Conservation (phyloP, 192 early-diverging fungal genomes). For the Rhizoclosmatium globosum region DNA sequence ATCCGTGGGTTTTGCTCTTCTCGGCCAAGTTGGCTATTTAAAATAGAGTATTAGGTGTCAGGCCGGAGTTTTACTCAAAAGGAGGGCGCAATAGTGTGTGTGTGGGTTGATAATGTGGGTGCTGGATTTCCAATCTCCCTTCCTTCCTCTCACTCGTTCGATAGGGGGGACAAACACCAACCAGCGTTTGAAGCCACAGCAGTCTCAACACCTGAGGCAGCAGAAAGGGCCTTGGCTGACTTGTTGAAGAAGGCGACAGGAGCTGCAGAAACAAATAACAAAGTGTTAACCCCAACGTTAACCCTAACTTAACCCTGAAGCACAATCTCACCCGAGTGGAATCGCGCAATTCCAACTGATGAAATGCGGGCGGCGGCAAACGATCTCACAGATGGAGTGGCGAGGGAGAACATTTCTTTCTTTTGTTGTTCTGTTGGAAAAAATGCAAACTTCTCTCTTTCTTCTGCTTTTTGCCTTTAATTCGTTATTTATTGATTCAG, state of each 20-base stretch:
- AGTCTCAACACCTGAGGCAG: conserved; percentile 11
- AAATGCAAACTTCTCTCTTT: no score
- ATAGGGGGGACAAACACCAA: not conserved
- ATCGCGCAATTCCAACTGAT: not conserved
- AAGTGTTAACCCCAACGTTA: not conserved
- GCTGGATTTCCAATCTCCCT: not conserved
- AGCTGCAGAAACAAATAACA: not conserved
- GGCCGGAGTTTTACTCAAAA: no score
- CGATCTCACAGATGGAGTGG: not conserved
- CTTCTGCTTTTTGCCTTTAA: no score
- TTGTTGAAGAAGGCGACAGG: conserved; percentile 4
- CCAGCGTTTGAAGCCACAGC: conserved; percentile 25
- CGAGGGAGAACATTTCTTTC: not conserved
- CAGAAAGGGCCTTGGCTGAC: not conserved
- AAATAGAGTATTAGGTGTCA: no score
- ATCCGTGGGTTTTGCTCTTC: conserved; percentile 73
- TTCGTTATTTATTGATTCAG: not conserved
- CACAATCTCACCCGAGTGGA: not conserved
- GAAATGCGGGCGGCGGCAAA: not conserved
- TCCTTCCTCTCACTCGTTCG: not conserved
- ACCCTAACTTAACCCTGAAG: not conserved
- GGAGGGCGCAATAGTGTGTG: not conserved
- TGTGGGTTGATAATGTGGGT: not conserved
- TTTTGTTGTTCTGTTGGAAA: not conserved
- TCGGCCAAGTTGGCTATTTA: conserved; percentile 30